Conservation (phyloP, 2,329 filamentous ascomycete species). For the Apiospora saccharicola region DNA sequence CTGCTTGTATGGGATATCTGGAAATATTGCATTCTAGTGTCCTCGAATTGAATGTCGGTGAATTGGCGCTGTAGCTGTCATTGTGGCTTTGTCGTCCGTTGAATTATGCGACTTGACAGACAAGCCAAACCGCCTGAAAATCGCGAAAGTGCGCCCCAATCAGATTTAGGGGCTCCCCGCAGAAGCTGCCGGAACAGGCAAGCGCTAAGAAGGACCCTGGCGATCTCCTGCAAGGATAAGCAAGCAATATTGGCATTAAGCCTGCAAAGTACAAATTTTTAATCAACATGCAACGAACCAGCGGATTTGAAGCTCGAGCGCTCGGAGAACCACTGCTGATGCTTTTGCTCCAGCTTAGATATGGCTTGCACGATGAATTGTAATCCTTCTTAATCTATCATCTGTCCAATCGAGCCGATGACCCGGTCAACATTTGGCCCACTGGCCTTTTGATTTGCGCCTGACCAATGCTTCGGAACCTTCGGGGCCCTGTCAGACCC, state of each 20-base stretch:
- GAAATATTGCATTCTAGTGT: not conserved
- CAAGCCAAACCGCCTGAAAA: not conserved
- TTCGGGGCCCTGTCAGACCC: slow-evolving; percentile 4
- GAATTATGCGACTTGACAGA: not conserved
- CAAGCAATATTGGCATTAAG: not conserved
- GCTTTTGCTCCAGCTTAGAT: not conserved
- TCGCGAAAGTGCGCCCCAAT: not conserved
- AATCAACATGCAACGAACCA: not conserved
- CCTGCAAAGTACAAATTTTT: not conserved
- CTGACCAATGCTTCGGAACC: not conserved
- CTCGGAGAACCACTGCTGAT: not conserved
- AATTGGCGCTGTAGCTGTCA: not conserved
- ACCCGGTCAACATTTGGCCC: not conserved
- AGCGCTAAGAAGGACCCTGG: not conserved
- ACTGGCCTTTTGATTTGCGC: not conserved
- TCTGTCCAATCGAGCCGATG: not conserved
- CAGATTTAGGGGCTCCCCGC: slow-evolving; percentile 1
- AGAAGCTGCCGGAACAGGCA: not conserved
- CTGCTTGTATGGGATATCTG: not conserved
- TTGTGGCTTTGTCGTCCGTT: not conserved
- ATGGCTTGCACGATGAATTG: too few species aligned
- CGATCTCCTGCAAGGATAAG: not conserved
- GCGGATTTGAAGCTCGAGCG: not conserved
- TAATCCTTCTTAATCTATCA: not conserved
- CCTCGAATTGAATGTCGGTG: not conserved